Conservation (phyloP, 768 basidiomycete species). For the Boletus sensibilis region DNA sequence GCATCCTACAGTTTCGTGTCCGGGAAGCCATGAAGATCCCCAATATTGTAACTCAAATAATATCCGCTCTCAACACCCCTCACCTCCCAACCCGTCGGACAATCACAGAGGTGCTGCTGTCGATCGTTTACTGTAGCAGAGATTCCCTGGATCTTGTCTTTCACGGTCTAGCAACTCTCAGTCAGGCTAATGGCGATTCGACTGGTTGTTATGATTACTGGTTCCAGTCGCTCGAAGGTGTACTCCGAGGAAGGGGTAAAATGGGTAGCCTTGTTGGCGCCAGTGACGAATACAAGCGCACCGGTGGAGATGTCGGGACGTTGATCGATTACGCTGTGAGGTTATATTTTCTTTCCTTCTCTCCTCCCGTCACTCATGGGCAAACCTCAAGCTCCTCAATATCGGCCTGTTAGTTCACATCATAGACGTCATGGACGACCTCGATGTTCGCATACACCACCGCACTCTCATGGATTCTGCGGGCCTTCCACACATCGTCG, state of each 20-base stretch:
- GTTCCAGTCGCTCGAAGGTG: slow-evolving; percentile 79
- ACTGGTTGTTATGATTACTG: slow-evolving; percentile 78
- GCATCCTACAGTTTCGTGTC: slow-evolving; percentile 52
- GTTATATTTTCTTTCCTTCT: slow-evolving; percentile 10
- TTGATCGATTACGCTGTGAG: slow-evolving; percentile 86
- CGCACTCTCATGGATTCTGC: slow-evolving; percentile 88
- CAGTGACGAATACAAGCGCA: slow-evolving; percentile 81
- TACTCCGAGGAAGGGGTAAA: slow-evolving; percentile 80
- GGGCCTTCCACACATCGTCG: slow-evolving; percentile 72
- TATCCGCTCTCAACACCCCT: slow-evolving; percentile 79
- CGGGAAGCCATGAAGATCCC: slow-evolving; percentile 73
- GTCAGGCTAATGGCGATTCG: slow-evolving; percentile 56
- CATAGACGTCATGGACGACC: slow-evolving; percentile 63
- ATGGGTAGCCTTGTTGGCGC: slow-evolving; percentile 97
- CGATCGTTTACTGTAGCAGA: slow-evolving; percentile 65
- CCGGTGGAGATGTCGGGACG: slow-evolving; percentile 61
- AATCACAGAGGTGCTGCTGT: slow-evolving; percentile 76
- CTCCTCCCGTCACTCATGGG: slow-evolving; percentile 12
- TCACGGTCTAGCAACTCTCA: slow-evolving; percentile 71
- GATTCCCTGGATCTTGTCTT: slow-evolving; percentile 67
- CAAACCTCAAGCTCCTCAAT: slow-evolving; percentile 42
- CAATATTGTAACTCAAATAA: slow-evolving; percentile 73
- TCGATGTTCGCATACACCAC: slow-evolving; percentile 83
- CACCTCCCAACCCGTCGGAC: slow-evolving; percentile 75
- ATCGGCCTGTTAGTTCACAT: slow-evolving; percentile 71